These are phyloP conservation scores for Microglena sp. DNA, from an alignment of 139 green algal genomes.

Conservation along the genomic window DNA sequence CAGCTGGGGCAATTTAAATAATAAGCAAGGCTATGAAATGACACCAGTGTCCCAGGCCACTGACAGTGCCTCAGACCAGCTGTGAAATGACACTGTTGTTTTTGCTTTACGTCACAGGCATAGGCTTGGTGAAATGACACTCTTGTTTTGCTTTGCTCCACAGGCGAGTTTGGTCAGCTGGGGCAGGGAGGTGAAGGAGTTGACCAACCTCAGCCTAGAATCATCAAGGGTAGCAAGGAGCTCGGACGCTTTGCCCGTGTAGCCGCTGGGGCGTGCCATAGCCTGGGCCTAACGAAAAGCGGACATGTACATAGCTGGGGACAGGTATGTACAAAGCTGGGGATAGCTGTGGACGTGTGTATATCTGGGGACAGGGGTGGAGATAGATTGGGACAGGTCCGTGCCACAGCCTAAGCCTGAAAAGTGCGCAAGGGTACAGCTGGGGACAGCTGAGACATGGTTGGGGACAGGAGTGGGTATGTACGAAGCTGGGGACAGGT, in stretches of 20 bases:
- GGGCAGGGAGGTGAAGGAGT: constrained; percentile 2
- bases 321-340: not conserved
- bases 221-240: not conserved
- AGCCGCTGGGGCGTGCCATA: not conserved
- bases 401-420: not conserved
- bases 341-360: not conserved
- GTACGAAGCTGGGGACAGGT: too few relatives aligned
- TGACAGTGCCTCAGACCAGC: too few relatives aligned
- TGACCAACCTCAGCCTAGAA: not conserved
- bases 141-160: too few relatives aligned
- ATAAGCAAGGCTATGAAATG: too few relatives aligned
- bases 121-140: too few relatives aligned
- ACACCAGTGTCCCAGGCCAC: too few relatives aligned
- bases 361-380: not conserved
- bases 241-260: not conserved
- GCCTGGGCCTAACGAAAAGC: constrained; percentile 1
- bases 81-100: too few relatives aligned
- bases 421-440: too few relatives aligned
- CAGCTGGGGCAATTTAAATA: too few relatives aligned
- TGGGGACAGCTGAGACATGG: too few relatives aligned
- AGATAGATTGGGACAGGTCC: not conserved
- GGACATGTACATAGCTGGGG: constrained; percentile 1
- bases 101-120: too few relatives aligned
- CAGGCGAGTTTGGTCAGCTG: constrained; percentile 10
- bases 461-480: too few relatives aligned